Conservation (phyloP, 73 alveolate genomes). For the Durusdinium trenchii region DNA sequence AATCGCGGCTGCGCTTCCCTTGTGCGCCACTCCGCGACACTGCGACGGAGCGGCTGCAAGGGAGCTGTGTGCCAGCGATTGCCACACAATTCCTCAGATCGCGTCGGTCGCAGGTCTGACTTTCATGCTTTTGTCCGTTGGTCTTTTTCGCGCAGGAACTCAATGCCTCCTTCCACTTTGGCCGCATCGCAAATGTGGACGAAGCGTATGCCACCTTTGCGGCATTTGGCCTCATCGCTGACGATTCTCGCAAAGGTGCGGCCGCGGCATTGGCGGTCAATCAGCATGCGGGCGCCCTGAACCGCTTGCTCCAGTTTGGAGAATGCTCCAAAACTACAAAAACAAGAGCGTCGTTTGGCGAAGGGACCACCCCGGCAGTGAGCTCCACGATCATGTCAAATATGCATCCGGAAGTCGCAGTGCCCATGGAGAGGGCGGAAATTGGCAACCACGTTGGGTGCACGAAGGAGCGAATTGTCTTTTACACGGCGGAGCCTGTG, state of each 20-base stretch:
- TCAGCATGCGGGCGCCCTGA: not conserved
- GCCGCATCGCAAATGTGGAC: conserved; percentile 14
- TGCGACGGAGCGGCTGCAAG: no score
- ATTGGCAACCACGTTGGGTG: conserved; percentile 29
- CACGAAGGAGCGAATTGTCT: conserved; percentile 35
- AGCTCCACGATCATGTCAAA: conserved; percentile 2
- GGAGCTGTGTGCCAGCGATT: no score
- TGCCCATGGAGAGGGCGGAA: conserved; percentile 52
- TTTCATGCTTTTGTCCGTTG: no score
- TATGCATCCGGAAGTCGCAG: conserved; percentile 55
- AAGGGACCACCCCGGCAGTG: not conserved
- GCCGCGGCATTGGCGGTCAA: not conserved
- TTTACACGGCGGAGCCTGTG: conserved; percentile 21
- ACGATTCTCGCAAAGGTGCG: not conserved
- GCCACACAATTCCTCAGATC: no score
- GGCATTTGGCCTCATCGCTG: not conserved
- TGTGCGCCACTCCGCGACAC: no score
- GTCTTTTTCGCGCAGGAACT: not conserved
- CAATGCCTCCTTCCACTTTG: not conserved
- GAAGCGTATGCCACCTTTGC: conserved; percentile 18
- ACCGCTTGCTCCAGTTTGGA: conserved; percentile 54
- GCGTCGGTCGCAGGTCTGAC: no score
- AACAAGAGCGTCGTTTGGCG: conserved; percentile 31
- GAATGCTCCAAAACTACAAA: conserved; percentile 16
- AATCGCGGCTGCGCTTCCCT: no score